phyloP scores from a whole-genome alignment of 257 asterid species.

The Buddleja alternifolia region DNA sequence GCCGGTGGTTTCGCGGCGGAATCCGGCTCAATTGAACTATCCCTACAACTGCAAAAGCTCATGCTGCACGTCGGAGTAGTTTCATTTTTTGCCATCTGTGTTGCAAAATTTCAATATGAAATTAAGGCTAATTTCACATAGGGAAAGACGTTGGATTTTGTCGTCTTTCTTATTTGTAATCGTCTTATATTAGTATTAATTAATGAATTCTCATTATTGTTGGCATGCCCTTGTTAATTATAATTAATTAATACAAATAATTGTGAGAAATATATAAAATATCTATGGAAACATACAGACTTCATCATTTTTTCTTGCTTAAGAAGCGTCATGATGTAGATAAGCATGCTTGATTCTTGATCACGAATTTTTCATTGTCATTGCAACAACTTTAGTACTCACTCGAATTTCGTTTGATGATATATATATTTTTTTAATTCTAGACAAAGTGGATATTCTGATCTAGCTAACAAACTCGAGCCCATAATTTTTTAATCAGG shows the following conservation, averaged over 20 bases:
- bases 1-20: slow-evolving; percentile 29
- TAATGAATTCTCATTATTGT: slow-evolving; percentile 31
- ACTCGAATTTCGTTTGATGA: not conserved
- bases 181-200: slow-evolving; percentile 21
- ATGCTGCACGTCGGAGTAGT: slow-evolving; percentile 29
- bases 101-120: not conserved
- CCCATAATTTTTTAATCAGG: no score
- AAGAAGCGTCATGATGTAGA: slow-evolving; percentile 25
- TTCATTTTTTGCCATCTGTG: slow-evolving; percentile 34
- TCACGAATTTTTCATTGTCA: slow-evolving; percentile 26
- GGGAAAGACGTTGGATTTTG: slow-evolving; percentile 23
- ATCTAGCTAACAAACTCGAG: no score
- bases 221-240: slow-evolving; percentile 37
- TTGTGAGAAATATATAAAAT: not conserved
- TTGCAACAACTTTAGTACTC: not conserved
- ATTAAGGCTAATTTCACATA: not conserved
- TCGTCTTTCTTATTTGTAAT: slow-evolving; percentile 29
- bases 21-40: slow-evolving; percentile 14
- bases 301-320: slow-evolving; percentile 28
- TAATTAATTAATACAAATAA: slow-evolving; percentile 15
- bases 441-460: no score
- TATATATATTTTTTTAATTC: no score
- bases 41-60: slow-evolving; percentile 37
- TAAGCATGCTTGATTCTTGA: slow-evolving; percentile 33
- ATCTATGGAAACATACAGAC: not conserved